These are phyloP conservation scores for Hyphopichia khmerensis DNA, from an alignment of 1,139 yeast species.

Conservation along the genomic window DNA sequence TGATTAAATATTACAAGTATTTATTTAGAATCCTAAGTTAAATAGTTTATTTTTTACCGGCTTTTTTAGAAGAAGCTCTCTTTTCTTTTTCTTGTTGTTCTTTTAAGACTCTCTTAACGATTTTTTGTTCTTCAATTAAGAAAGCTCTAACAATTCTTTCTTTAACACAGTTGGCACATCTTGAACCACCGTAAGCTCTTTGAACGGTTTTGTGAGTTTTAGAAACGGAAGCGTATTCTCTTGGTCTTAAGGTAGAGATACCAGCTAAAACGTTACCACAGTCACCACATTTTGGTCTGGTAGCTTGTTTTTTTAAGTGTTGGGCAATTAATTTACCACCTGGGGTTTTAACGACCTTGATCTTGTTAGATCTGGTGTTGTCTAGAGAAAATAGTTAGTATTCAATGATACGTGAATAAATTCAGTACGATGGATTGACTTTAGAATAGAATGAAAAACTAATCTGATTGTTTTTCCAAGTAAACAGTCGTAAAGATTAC, in stretches of 20 bases:
- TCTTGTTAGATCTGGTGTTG: constrained; percentile 99
- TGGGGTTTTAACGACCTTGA: constrained; percentile 99
- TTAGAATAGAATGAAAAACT: too few relatives aligned
- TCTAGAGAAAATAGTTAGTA: constrained; percentile 38
- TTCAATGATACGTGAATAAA: too few relatives aligned
- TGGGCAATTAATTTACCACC: constrained; percentile 98
- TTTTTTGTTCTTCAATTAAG: constrained; percentile 99
- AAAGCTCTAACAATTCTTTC: constrained; percentile 99
- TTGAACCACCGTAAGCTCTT: constrained; percentile 99
- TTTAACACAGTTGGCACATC: constrained; percentile 98
- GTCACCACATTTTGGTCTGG: constrained; percentile 99
- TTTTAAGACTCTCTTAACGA: constrained; percentile 97
- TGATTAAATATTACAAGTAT: constrained; percentile 17
- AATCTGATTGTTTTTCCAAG: too few relatives aligned
- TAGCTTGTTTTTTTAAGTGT: constrained; percentile 92
- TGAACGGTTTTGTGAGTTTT: constrained; percentile 97
- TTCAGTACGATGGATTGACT: too few relatives aligned
- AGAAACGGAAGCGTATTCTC: constrained; percentile 92
- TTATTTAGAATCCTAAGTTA: constrained; percentile 8
- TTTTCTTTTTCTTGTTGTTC: constrained; percentile 88
- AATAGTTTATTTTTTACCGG: constrained; percentile 29
- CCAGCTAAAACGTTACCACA: constrained; percentile 92
- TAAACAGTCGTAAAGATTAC: too few relatives aligned
- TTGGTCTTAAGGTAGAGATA: constrained; percentile 93
- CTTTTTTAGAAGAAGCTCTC: constrained; percentile 47